These are phyloP conservation scores for Solanum megistacrolobum DNA, from an alignment of 257 asterid genomes.

Conservation along the genomic window DNA sequence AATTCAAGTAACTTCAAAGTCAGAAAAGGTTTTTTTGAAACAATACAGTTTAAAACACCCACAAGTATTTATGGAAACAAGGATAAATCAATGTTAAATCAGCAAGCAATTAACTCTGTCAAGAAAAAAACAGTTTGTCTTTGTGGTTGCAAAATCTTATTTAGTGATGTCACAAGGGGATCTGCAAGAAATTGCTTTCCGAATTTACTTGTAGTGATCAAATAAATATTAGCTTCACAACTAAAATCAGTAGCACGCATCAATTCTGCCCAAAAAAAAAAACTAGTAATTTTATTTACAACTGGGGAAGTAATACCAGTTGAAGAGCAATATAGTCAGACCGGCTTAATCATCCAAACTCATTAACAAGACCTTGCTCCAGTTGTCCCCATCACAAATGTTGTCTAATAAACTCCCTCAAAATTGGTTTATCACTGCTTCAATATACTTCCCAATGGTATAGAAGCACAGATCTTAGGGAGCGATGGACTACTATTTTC, in stretches of 20 bases:
- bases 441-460: background rate
- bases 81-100: background rate
- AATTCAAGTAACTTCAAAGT: background rate
- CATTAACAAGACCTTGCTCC: slow-evolving; percentile 10
- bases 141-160: background rate
- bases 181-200: background rate
- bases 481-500: background rate
- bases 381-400: slow-evolving; percentile 33
- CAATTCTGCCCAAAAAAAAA: background rate
- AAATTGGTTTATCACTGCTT: slow-evolving; percentile 10
- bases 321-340: background rate
- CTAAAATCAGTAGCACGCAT: background rate
- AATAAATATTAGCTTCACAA: background rate
- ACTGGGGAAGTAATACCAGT: background rate
- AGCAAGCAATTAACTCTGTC: background rate
- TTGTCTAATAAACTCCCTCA: slow-evolving; percentile 13
- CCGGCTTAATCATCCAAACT: slow-evolving; percentile 2
- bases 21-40: background rate
- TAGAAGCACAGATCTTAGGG: background rate
- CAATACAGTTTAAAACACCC: background rate
- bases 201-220: background rate
- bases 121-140: too few species aligned
- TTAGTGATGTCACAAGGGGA: background rate
- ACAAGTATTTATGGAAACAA: background rate
- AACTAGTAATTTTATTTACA: background rate